Evolutionary conservation across 495 filamentous ascomycete species (phyloP).

Genomic region (Melanomma pulvis-pyrius): DNA sequence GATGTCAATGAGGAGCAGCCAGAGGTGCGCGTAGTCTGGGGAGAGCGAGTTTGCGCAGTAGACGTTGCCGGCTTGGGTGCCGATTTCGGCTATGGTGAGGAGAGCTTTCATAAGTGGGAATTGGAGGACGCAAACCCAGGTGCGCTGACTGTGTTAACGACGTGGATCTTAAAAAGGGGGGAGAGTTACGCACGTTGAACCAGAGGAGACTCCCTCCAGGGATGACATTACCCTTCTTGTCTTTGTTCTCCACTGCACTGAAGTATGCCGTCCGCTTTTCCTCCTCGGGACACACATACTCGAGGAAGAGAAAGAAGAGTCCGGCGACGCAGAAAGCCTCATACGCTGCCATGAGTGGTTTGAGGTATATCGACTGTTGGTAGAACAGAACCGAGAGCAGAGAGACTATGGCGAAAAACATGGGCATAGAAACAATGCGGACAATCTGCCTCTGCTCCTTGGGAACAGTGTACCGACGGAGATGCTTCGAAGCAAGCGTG

Average conservation of each 20-base stretch:
- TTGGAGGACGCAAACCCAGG: constrained; percentile 1
- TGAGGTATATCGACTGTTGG: constrained; percentile 6
- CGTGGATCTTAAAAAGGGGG: neutral
- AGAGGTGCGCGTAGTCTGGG: constrained; percentile 9
- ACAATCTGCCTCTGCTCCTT: constrained; percentile 4
- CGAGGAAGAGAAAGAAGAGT: constrained; percentile 3
- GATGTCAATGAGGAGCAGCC: neutral
- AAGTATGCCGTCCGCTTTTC: neutral
- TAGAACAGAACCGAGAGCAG: neutral
- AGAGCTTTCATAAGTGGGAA: constrained; percentile 2
- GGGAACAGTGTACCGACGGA: constrained; percentile 7
- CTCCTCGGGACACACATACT: constrained; percentile 3
- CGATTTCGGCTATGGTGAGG: neutral
- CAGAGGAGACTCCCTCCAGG: neutral
- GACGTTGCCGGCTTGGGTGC: neutral
- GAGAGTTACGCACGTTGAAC: neutral
- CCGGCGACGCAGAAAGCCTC: constrained; percentile 2
- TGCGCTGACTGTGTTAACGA: neutral
- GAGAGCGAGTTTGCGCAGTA: constrained; percentile 7
- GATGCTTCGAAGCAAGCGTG: neutral
- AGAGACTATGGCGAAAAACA: neutral
- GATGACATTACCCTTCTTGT: neutral
- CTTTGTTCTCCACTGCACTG: neutral
- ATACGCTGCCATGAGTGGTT: constrained; percentile 3
- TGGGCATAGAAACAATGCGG: constrained; percentile 7